Evolutionary conservation across 192 early-diverging fungal genomes (phyloP), one percentile per base, ranked within the genome.

Genomic region (Physocladia obscura): DNA sequence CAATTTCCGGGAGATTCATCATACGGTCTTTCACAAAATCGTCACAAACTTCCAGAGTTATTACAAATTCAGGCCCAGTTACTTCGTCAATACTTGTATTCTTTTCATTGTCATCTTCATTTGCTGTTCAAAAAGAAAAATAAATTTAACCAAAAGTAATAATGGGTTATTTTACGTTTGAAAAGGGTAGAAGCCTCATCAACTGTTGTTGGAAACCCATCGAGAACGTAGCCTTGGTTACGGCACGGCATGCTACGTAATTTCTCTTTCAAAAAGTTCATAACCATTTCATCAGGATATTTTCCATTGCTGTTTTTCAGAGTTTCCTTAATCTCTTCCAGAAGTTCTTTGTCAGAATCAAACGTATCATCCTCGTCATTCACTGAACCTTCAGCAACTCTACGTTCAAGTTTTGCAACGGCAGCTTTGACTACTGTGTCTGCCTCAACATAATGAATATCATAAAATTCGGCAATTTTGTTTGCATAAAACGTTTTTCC

Each of bases 161-260:
- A n/a, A n/a, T n/a, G n/a, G n/a, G 21, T 21, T 72, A 40, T 31
- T 69, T 37, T 57, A 87, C 85, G 57, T 70, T 74, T 75, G 50
- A 83, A 86, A 21, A 88, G 38, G 62, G 76, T 72, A 17, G 40
- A 47, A 2, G 81, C 84, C 62, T 84, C 81, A 6, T 84, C 79
- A 36, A 78, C 40, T 0, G 67, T 75, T 17, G 40, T 60, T n/a
- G 86, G 86, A 58, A 57, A 88, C 31, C 81, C 84, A 55, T 88
- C 86, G 2, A 88, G 49, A 17, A 88, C 75, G 58, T 86, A 88
- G 5, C 86, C 86, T 57, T 88, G 86, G 59, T 88, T 88, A 8
- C 79, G 44, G 60, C 82, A 88, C 3, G 84, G 84, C 86, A 85
- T 87, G n/a, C 79, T 81, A 13, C 74, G 62, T 55, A 88, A 65